These are phyloP conservation scores for Arachnomyces sp. DNA, from an alignment of 2,329 filamentous ascomycete species.

Conservation along the genomic window DNA sequence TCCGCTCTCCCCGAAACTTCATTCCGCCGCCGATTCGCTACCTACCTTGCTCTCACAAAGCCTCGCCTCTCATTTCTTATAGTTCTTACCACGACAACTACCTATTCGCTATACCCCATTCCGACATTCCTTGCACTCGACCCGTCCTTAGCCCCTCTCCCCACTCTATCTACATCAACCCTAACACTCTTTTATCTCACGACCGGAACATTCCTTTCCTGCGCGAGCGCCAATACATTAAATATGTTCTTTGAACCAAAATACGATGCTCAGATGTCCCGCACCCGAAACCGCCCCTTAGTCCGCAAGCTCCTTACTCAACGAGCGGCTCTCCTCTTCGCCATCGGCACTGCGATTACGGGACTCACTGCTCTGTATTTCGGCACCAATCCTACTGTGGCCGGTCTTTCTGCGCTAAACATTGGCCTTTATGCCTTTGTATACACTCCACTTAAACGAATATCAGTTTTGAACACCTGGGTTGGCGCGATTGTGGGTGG, in stretches of 20 bases:
- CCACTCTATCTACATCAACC: constrained; percentile 65
- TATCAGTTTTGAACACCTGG: constrained; percentile 89
- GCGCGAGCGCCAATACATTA: constrained; percentile 84
- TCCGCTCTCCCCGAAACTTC: constrained; percentile 50
- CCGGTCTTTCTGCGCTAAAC: constrained; percentile 75
- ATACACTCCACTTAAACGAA: constrained; percentile 86
- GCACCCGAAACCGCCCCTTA: constrained; percentile 84
- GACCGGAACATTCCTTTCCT: constrained; percentile 77
- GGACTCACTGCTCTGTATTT: constrained; percentile 72
- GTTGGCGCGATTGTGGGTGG: constrained; percentile 85
- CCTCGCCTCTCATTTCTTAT: constrained; percentile 87
- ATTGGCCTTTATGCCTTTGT: constrained; percentile 83
- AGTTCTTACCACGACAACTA: constrained; percentile 79
- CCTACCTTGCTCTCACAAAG: constrained; percentile 88
- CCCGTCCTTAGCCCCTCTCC: constrained; percentile 51
- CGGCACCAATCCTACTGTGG: constrained; percentile 89
- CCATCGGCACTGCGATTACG: constrained; percentile 59
- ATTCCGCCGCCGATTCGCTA: constrained; percentile 61
- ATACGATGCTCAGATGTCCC: constrained; percentile 85
- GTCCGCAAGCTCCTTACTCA: constrained; percentile 71
- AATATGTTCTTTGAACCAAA: constrained; percentile 96
- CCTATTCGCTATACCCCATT: constrained; percentile 89
- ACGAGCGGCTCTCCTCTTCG: constrained; percentile 69
- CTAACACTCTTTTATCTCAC: constrained; percentile 90
- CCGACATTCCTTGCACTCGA: constrained; percentile 80